Evolutionary conservation across 306 rosid genomes (phyloP).

Genomic region (Arachis hypogaea): DNA sequence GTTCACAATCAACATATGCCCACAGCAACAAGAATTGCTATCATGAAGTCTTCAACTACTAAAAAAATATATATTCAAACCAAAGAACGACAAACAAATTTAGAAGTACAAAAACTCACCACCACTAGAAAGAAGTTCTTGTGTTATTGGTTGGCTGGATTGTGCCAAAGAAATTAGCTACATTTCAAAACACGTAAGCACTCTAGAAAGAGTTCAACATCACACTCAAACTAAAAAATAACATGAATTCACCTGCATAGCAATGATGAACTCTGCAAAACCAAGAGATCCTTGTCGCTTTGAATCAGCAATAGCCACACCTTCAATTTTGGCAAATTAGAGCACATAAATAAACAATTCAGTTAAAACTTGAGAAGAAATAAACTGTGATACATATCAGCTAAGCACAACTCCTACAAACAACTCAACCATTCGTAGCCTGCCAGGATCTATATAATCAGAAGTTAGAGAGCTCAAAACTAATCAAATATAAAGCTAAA

Average conservation of each 20-base stretch:
- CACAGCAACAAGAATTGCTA: constrained; percentile 4
- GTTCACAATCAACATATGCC: constrained; percentile 17
- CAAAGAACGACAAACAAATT: constrained; percentile 24
- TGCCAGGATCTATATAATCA: constrained; percentile 6
- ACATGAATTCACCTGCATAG: too few species aligned
- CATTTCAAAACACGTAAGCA: too few species aligned
- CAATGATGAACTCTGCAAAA: too few species aligned
- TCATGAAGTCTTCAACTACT: constrained; percentile 9
- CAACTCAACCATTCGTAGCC: constrained; percentile 11
- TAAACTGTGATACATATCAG: background rate
- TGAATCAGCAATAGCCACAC: constrained; percentile 74
- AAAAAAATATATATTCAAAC: background rate
- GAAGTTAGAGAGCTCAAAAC: constrained; percentile 20
- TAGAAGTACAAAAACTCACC: background rate
- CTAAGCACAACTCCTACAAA: constrained; percentile 7
- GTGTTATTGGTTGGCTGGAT: too few species aligned
- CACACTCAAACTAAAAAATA: too few species aligned
- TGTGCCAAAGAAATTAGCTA: too few species aligned
- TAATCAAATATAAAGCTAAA: background rate
- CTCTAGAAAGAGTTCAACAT: too few species aligned
- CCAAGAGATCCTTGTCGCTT: too few species aligned
- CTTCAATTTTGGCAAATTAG: constrained; percentile 43
- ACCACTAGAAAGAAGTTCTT: too few species aligned
- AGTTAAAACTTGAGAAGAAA: constrained; percentile 19
- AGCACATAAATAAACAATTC: constrained; percentile 32